Conservation (phyloP, 2,329 filamentous ascomycete genomes). For the Arthrobotrys sinensis region DNA sequence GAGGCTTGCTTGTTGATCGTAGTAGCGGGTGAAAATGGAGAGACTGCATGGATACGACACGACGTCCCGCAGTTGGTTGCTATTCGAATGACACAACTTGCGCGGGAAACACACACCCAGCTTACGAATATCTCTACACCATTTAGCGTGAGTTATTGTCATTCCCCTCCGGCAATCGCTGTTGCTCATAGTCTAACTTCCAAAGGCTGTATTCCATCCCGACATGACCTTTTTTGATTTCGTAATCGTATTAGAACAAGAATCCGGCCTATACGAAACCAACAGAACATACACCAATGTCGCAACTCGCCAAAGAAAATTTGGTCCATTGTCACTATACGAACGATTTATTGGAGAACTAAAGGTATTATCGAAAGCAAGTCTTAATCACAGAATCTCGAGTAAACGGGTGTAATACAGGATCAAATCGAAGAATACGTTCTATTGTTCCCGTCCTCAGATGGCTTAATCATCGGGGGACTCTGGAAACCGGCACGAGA, state of each 20-base stretch:
- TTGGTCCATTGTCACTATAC: not conserved
- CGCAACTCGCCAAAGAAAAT: not conserved
- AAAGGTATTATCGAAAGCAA: constrained; percentile 18
- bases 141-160: constrained; percentile 25
- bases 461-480: constrained; percentile 15
- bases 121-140: not conserved
- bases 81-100: constrained; percentile 41
- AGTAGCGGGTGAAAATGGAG: constrained; percentile 13
- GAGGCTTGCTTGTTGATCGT: constrained; percentile 24
- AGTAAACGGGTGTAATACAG: constrained; percentile 6
- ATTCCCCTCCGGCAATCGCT: not conserved
- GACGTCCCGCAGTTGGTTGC: constrained; percentile 35
- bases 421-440: constrained; percentile 15
- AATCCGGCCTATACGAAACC: not conserved
- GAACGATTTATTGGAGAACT: constrained; percentile 22
- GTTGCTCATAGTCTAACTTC: not conserved
- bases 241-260: constrained; percentile 15
- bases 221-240: constrained; percentile 40
- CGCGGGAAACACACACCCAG: constrained; percentile 20
- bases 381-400: not conserved
- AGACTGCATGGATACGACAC: constrained; percentile 3
- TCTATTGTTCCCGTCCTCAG: constrained; percentile 32
- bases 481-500: constrained; percentile 33
- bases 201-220: constrained; percentile 23
- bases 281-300: constrained; percentile 29